A percentile compares a stretch with the other conserved stretches of the same genome.
Evolutionary conservation across 805 yeast species (phyloP).

Genomic region (Candida mattraensis): DNA sequence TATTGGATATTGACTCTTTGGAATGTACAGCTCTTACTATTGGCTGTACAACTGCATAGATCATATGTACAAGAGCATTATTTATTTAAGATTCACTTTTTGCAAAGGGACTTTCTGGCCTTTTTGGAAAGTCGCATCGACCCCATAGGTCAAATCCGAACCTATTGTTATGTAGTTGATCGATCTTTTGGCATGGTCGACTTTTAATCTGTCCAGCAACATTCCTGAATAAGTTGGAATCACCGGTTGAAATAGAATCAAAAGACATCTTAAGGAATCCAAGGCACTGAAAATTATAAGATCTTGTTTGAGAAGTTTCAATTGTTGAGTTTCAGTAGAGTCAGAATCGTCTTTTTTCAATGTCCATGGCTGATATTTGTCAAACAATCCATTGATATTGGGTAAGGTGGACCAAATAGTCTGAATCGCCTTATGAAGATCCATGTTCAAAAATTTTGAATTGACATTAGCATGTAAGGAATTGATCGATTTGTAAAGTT

Average conservation of each 20-base stretch:
- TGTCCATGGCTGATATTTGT: conserved; percentile 76
- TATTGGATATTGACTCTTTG: conserved; percentile 58
- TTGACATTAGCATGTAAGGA: conserved; percentile 31
- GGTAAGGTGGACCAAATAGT: conserved; percentile 60
- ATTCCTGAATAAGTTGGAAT: conserved; percentile 62
- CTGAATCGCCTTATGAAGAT: conserved; percentile 55
- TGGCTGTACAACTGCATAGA: conserved; percentile 4
- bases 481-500: conserved; percentile 23
- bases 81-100: conserved; percentile 20
- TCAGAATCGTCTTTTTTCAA: conserved; percentile 32
- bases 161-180: conserved; percentile 51
- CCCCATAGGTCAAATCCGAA: conserved; percentile 61
- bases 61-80: conserved; percentile 4
- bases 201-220: conserved; percentile 65
- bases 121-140: conserved; percentile 36
- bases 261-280: conserved; percentile 66
- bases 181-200: conserved; percentile 41
- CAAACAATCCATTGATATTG: conserved; percentile 65
- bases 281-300: conserved; percentile 61
- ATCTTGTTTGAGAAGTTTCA: conserved; percentile 39
- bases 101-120: conserved; percentile 34
- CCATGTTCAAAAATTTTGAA: conserved; percentile 43
- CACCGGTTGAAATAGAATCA: conserved; percentile 70
- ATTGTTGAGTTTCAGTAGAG: neutral
- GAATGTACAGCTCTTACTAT: conserved; percentile 51